Conservation (phyloP, 371 early-diverging fungal species). For the Phascolomyces articulosus region DNA sequence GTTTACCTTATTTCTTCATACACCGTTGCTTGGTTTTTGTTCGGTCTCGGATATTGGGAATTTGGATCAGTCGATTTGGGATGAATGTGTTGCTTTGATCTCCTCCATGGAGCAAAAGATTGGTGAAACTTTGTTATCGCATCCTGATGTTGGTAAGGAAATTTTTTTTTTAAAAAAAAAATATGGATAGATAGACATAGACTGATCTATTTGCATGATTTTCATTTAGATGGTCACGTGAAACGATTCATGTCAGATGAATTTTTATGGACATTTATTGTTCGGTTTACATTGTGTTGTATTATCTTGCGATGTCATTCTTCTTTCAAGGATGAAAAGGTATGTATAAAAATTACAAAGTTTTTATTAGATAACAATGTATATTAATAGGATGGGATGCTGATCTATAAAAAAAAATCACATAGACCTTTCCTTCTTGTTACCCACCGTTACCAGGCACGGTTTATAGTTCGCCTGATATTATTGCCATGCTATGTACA, state of each 20-base stretch:
- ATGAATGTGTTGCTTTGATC: slow-evolving; percentile 53
- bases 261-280: slow-evolving; percentile 84
- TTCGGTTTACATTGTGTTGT: slow-evolving; percentile 81
- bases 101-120: slow-evolving; percentile 55
- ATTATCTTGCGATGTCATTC: slow-evolving; percentile 67
- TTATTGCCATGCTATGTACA: slow-evolving; percentile 41
- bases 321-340: slow-evolving; percentile 67
- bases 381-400: no score
- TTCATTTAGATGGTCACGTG: slow-evolving; percentile 61
- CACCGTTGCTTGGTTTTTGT: slow-evolving; percentile 76
- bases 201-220: no score
- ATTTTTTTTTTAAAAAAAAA: background rate
- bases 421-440: slow-evolving; percentile 28
- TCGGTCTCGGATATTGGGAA: slow-evolving; percentile 69
- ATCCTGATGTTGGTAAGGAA: slow-evolving; percentile 50
- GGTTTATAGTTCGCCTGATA: slow-evolving; percentile 36
- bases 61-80: slow-evolving; percentile 64
- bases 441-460: slow-evolving; percentile 42
- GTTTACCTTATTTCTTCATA: slow-evolving; percentile 91
- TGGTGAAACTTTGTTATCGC: slow-evolving; percentile 50
- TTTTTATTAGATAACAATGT: background rate
- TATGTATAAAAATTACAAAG: slow-evolving; percentile 16
- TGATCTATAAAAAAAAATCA: background rate
- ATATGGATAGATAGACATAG: no score
- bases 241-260: slow-evolving; percentile 86